These are phyloP conservation scores for Skeletonema marinoi DNA, from an alignment of 108 stramenopile genomes.

Conservation along the genomic window DNA sequence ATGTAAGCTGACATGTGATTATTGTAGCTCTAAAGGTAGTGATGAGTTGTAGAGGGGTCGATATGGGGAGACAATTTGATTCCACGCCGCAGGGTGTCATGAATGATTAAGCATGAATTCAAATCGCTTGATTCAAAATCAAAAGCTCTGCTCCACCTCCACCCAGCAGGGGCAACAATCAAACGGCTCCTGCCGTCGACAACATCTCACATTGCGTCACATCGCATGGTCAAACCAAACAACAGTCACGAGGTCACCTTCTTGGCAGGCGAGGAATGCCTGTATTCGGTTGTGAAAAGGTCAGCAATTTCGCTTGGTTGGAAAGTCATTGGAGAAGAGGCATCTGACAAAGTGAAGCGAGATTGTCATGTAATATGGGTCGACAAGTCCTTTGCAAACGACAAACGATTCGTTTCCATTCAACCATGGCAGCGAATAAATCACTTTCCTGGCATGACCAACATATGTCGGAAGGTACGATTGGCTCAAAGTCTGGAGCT, in stretches of 20 bases:
- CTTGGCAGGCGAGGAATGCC: slow-evolving; percentile 48
- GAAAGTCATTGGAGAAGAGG: slow-evolving; percentile 48
- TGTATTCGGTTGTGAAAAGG: slow-evolving; percentile 41
- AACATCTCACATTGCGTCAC: too few species aligned
- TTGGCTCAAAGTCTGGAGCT: slow-evolving; percentile 79
- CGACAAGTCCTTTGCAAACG: slow-evolving; percentile 64
- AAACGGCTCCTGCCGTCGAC: too few species aligned
- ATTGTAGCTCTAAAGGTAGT: neutral
- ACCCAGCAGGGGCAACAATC: neutral
- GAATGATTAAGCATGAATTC: too few species aligned
- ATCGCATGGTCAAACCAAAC: neutral
- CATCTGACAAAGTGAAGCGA: slow-evolving; percentile 37
- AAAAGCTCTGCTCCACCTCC: neutral
- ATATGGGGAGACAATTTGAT: neutral
- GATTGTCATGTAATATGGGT: slow-evolving; percentile 77
- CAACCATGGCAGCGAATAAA: slow-evolving; percentile 79
- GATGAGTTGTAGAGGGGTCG: neutral
- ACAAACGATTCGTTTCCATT: slow-evolving; percentile 57
- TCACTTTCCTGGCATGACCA: slow-evolving; percentile 89
- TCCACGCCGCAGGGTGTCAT: neutral
- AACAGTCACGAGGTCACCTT: slow-evolving; percentile 31
- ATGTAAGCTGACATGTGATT: slow-evolving; percentile 45
- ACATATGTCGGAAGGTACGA: slow-evolving; percentile 76
- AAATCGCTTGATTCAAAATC: neutral
- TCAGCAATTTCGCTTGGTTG: slow-evolving; percentile 44